phyloP scores from a whole-genome alignment of 1,284 basidiomycete species.

The Nidula niveotomentosa region DNA sequence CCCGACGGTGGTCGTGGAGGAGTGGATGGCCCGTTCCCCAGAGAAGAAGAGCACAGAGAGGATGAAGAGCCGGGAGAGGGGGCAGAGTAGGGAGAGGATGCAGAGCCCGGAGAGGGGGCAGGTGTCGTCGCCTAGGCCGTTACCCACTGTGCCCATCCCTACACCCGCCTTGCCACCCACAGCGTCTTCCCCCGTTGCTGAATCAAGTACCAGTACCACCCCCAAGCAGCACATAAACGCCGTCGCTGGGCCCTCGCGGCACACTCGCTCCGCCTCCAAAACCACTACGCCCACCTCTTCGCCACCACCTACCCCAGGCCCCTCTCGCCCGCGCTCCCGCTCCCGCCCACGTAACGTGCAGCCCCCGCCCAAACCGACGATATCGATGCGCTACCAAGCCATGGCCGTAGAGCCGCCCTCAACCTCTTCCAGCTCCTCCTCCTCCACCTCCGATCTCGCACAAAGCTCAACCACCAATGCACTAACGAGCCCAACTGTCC shows the following conservation, averaged over 20 bases:
- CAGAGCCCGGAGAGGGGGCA: background rate
- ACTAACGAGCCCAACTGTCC: slow-evolving; percentile 6
- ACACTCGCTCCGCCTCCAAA: background rate
- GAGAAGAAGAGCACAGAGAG: background rate
- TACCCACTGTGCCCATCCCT: background rate
- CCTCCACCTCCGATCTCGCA: background rate
- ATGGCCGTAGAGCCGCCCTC: slow-evolving; percentile 17
- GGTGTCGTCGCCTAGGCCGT: background rate
- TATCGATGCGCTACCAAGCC: slow-evolving; percentile 24
- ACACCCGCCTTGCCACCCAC: background rate
- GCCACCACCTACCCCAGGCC: slow-evolving; percentile 7
- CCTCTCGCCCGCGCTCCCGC: slow-evolving; percentile 12
- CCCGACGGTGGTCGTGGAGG: slow-evolving; percentile 16
- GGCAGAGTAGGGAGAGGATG: background rate
- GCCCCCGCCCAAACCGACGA: slow-evolving; percentile 15
- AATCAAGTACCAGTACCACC: background rate
- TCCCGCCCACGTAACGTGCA: slow-evolving; percentile 20
- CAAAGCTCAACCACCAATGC: background rate
- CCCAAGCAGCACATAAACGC: background rate
- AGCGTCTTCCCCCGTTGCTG: background rate
- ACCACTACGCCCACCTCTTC: background rate
- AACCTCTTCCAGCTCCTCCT: slow-evolving; percentile 2
- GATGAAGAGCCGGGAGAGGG: background rate
- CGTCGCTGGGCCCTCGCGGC: slow-evolving; percentile 7
- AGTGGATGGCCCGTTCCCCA: slow-evolving; percentile 9